Percentiles rank a stretch among this genome's conserved stretches.
Conservation (phyloP, 495 filamentous ascomycete genomes). For the Melanomma pulvis-pyrius region DNA sequence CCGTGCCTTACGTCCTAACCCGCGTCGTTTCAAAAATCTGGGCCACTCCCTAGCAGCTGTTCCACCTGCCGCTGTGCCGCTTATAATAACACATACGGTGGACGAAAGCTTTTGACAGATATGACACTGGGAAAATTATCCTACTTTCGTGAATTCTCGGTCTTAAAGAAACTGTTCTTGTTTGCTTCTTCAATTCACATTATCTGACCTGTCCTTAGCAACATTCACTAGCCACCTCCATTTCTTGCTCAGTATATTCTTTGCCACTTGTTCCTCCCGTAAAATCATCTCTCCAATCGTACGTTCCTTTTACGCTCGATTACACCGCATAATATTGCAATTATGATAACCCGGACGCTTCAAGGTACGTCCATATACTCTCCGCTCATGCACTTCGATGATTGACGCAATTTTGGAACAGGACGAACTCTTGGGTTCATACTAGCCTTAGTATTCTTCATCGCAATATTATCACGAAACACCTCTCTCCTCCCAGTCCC, state of each 20-base stretch:
- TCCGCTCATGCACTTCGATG: neutral
- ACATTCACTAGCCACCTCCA: no score
- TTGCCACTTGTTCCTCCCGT: no score
- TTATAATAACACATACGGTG: neutral
- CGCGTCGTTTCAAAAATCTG: neutral
- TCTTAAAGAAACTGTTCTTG: no score
- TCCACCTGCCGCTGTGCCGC: neutral
- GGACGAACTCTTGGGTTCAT: neutral
- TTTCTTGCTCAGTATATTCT: no score
- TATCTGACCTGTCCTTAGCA: no score
- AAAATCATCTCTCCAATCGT: no score
- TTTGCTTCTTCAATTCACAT: no score
- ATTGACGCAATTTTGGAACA: neutral
- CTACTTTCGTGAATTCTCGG: neutral
- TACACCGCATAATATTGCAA: neutral
- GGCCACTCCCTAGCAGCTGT: neutral
- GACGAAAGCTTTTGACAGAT: neutral
- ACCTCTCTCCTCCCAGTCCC: neutral
- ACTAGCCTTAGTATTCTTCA: neutral
- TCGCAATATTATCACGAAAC: neutral
- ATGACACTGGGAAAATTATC: neutral
- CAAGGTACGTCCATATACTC: neutral
- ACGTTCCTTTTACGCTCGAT: no score
- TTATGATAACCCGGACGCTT: neutral
- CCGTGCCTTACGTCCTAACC: neutral